Percentiles rank a stretch among this genome's conserved stretches.
phyloP scores from a whole-genome alignment of 106 monocot species.

The Narthecium ossifragum region DNA sequence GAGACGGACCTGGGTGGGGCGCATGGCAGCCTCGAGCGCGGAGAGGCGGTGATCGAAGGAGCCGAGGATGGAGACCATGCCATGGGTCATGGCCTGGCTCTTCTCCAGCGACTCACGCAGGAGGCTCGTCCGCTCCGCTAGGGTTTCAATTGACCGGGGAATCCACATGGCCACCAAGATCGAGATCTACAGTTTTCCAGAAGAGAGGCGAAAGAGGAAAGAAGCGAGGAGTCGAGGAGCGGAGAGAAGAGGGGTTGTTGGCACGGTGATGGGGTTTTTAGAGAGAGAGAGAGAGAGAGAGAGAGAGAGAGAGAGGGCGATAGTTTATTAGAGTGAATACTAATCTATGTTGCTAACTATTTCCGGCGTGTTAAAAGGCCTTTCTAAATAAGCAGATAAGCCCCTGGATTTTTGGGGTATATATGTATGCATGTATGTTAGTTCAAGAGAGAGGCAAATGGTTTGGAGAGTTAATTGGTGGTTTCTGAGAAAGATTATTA shows the following conservation, averaged over 20 bases:
- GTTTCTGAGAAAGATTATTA: too few relatives aligned
- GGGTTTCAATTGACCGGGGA: conserved; percentile 10
- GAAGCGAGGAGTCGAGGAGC: not conserved
- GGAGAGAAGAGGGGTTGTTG: not conserved
- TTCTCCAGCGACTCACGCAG: conserved; percentile 16
- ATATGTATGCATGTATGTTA: too few relatives aligned
- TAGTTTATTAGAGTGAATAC: not conserved
- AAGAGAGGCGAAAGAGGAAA: not conserved
- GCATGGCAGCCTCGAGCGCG: conserved; percentile 61
- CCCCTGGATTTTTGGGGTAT: too few relatives aligned
- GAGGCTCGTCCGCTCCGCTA: conserved; percentile 16
- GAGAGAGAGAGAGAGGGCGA: not conserved
- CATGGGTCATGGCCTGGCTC: conserved; percentile 21
- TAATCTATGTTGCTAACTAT: not conserved
- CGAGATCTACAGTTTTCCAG: not conserved
- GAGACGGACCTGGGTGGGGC: conserved; percentile 49
- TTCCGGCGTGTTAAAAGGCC: not conserved
- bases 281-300: not conserved
- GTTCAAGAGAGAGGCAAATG: too few relatives aligned
- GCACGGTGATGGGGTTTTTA: too few relatives aligned
- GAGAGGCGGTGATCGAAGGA: conserved; percentile 76
- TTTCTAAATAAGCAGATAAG: not conserved
- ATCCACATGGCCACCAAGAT: not conserved
- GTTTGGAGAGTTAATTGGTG: too few relatives aligned
- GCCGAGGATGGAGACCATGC: conserved; percentile 52